A percentile compares a stretch with the other conserved stretches of the same genome.
These are phyloP conservation scores for Gossypium trilobum DNA, from an alignment of 441 rosid species.

Conservation along the genomic window DNA sequence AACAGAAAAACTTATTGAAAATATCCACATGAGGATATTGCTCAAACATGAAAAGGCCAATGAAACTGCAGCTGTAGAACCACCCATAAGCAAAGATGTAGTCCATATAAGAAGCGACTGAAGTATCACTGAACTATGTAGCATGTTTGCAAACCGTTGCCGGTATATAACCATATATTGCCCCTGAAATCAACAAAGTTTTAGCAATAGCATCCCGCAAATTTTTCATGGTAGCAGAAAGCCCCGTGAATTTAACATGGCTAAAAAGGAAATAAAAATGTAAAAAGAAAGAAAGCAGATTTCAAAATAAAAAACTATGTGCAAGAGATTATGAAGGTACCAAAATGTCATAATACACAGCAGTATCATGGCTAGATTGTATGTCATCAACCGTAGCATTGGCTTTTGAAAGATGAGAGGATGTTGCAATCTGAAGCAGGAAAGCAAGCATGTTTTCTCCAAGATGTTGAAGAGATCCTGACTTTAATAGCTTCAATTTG, in stretches of 20 bases:
- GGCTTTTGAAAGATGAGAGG: constrained; percentile 42
- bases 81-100: constrained; percentile 80
- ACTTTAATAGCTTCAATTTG: constrained; percentile 69
- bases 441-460: constrained; percentile 95
- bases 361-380: constrained; percentile 30
- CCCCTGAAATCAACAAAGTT: constrained; percentile 49
- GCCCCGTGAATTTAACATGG: background rate
- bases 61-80: constrained; percentile 60
- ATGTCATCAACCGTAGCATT: constrained; percentile 29
- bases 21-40: constrained; percentile 53
- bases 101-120: constrained; percentile 81
- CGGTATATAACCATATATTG: constrained; percentile 65
- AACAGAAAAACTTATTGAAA: constrained; percentile 66
- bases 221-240: constrained; percentile 5
- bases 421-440: constrained; percentile 60
- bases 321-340: constrained; percentile 33
- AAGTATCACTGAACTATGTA: constrained; percentile 71
- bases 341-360: constrained; percentile 73
- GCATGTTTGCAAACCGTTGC: constrained; percentile 62
- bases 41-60: constrained; percentile 60
- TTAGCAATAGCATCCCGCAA: constrained; percentile 18
- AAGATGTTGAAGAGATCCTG: constrained; percentile 93
- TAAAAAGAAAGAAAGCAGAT: background rate
- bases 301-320: constrained; percentile 13
- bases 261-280: background rate